phyloP scores from a whole-genome alignment of 768 basidiomycete species.

The Tulasnella calospora region DNA sequence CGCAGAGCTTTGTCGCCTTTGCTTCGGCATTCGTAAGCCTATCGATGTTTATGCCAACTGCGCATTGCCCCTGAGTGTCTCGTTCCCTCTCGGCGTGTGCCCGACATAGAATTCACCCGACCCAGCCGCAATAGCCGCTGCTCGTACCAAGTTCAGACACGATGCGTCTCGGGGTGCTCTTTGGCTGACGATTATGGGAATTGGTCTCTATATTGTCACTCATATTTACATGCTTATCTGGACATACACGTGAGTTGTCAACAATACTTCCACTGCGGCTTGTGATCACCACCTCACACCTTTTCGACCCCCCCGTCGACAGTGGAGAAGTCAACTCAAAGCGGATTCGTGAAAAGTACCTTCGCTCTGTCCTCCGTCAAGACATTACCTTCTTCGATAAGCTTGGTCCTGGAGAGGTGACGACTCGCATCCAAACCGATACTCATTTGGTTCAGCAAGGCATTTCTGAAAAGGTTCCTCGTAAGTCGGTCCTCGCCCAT shows the following conservation, averaged over 20 bases:
- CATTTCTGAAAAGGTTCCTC: slow-evolving; percentile 83
- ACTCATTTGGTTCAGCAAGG: slow-evolving; percentile 88
- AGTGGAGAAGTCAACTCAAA: slow-evolving; percentile 41
- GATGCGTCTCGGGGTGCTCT: slow-evolving; percentile 31
- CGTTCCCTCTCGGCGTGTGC: neutral
- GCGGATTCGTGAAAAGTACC: slow-evolving; percentile 35
- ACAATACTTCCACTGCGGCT: neutral
- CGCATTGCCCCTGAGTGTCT: neutral
- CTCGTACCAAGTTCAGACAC: slow-evolving; percentile 13
- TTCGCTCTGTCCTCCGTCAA: slow-evolving; percentile 53
- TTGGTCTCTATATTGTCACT: slow-evolving; percentile 39
- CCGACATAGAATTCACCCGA: neutral
- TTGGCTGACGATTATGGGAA: slow-evolving; percentile 35
- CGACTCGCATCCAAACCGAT: slow-evolving; percentile 86
- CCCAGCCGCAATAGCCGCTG: neutral
- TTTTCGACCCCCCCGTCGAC: slow-evolving; percentile 22
- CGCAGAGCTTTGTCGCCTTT: slow-evolving; percentile 29
- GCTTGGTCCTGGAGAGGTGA: slow-evolving; percentile 90
- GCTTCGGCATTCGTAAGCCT: neutral
- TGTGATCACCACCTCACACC: slow-evolving; percentile 34
- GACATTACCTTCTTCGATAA: slow-evolving; percentile 87
- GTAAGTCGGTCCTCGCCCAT: slow-evolving; percentile 28
- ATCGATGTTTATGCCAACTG: neutral
- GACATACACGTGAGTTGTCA: slow-evolving; percentile 34
- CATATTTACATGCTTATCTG: slow-evolving; percentile 40